A percentile compares a stretch with the other conserved stretches of the same genome.
phyloP scores from a whole-genome alignment of 768 basidiomycete species.

The Piloderma croceum region DNA sequence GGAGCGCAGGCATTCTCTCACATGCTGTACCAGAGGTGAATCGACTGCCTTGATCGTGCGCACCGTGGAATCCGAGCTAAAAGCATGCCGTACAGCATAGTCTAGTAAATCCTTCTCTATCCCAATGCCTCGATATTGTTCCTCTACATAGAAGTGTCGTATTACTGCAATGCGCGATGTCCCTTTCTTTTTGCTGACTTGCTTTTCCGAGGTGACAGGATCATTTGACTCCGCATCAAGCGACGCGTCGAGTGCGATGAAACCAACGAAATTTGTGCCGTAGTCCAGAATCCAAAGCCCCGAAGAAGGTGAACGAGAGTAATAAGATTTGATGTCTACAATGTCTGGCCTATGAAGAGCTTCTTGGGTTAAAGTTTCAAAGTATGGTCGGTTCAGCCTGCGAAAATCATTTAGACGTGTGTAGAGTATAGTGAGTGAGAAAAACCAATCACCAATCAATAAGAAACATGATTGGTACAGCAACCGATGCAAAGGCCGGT shows the following conservation, averaged over 20 bases:
- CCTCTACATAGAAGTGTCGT: slow-evolving; percentile 72
- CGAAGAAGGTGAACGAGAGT: slow-evolving; percentile 50
- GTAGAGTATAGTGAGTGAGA: slow-evolving; percentile 1
- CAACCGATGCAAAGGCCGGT: slow-evolving; percentile 60
- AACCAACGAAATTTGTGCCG: slow-evolving; percentile 52
- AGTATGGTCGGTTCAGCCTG: slow-evolving; percentile 67
- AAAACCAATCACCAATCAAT: slow-evolving; percentile 57
- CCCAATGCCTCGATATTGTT: slow-evolving; percentile 47
- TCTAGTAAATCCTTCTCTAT: slow-evolving; percentile 63
- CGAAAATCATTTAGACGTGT: background rate
- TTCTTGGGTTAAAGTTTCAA: slow-evolving; percentile 50
- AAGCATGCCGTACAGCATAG: slow-evolving; percentile 55
- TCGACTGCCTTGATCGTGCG: slow-evolving; percentile 41
- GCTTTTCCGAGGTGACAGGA: slow-evolving; percentile 16
- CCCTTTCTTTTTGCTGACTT: slow-evolving; percentile 22
- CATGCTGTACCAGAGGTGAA: slow-evolving; percentile 49
- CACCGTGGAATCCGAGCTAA: slow-evolving; percentile 38
- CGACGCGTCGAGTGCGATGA: slow-evolving; percentile 67
- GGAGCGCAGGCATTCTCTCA: slow-evolving; percentile 37
- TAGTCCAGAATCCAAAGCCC: slow-evolving; percentile 69
- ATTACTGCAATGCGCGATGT: slow-evolving; percentile 54
- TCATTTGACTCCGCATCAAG: slow-evolving; percentile 31
- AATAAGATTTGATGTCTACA: slow-evolving; percentile 45
- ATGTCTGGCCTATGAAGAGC: slow-evolving; percentile 55
- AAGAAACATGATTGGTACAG: slow-evolving; percentile 58